Percentiles rank a stretch among this genome's conserved stretches.
Conservation (phyloP, 2,329 filamentous ascomycete genomes). For the Pseudohalonectria lignicola region DNA sequence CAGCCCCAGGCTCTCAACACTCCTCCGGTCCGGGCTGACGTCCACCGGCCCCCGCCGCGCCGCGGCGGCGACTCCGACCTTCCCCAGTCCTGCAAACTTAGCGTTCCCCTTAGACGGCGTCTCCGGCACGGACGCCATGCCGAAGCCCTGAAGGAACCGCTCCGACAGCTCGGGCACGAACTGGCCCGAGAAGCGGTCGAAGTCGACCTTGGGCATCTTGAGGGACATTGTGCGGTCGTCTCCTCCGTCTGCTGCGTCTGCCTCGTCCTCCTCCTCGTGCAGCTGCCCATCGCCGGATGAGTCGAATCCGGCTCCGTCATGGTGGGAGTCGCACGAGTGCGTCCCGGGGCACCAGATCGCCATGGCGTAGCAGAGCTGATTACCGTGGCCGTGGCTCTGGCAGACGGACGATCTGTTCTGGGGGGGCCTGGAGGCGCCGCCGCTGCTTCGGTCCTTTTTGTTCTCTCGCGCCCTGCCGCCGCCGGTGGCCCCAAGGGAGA, state of each 20-base stretch:
- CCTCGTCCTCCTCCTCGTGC: too few species aligned
- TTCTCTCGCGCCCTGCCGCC: not conserved
- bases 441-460: not conserved
- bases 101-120: not conserved
- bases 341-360: not conserved
- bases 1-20: conserved; percentile 25
- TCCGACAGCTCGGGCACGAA: not conserved
- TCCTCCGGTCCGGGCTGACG: not conserved
- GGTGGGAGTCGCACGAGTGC: too few species aligned
- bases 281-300: too few species aligned
- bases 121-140: not conserved
- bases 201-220: conserved; percentile 2
- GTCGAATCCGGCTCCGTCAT: too few species aligned
- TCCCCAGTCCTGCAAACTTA: not conserved
- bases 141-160: not conserved
- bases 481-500: conserved; percentile 23
- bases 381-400: too few species aligned
- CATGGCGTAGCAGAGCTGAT: conserved; percentile 23
- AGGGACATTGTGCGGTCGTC: not conserved
- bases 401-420: too few species aligned
- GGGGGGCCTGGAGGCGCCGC: too few species aligned
- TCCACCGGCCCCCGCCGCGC: not conserved
- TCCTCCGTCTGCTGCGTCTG: not conserved
- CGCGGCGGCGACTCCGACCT: not conserved
- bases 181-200: conserved; percentile 1